Percentiles rank a stretch among this genome's conserved stretches.
These are phyloP conservation scores for Hordeum vulgare DNA, from an alignment of 176 grass and related monocot genomes.

Conservation along the genomic window MorexV3_pseudomolecules_assembly NC_058519.1:103173001-103173500, in stretches of 20 bases:
- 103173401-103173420: conserved; percentile 88
- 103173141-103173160: conserved; percentile 6
- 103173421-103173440: conserved; percentile 35
- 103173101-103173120: conserved; percentile 2
- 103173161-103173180: background rate
- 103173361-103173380: conserved; percentile 47
- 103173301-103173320: background rate
- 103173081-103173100: background rate
- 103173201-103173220: background rate
- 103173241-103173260: conserved; percentile 1
- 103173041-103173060: too few relatives aligned
- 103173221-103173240: background rate
- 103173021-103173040: too few relatives aligned
- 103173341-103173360: background rate
- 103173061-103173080: conserved; percentile 1
- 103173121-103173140: background rate
- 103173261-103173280: background rate
- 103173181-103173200: too few relatives aligned
- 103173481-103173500: conserved; percentile 10
- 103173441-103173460: conserved; percentile 10
- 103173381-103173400: conserved; percentile 79
- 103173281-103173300: background rate
- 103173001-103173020: too few relatives aligned
- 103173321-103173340: background rate
- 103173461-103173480: conserved; percentile 6